These are phyloP conservation scores for Beauveria varroae DNA, from an alignment of 2,329 filamentous ascomycete species.

Conservation along the genomic window DNA sequence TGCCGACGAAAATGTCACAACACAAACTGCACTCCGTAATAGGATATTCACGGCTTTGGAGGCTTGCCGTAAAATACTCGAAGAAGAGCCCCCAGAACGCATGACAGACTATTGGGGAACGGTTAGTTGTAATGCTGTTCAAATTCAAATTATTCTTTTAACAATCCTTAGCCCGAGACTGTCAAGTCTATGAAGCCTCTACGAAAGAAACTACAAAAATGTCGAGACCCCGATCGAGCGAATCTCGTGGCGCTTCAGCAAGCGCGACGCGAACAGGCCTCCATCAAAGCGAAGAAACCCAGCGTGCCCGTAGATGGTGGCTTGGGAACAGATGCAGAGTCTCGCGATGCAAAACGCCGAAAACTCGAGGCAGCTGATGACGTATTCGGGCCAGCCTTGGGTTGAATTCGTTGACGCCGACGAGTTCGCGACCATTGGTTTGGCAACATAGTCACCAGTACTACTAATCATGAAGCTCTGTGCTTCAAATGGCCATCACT, in stretches of 20 bases:
- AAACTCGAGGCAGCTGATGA: conserved; percentile 37
- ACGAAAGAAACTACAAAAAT: conserved; percentile 63
- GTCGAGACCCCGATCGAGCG: conserved; percentile 65
- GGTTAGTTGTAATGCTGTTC: conserved; percentile 26
- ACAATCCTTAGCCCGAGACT: conserved; percentile 31
- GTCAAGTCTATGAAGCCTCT: conserved; percentile 45
- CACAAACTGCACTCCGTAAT: conserved; percentile 27
- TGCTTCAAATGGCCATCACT: background rate
- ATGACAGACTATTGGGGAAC: conserved; percentile 47
- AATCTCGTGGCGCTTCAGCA: conserved; percentile 64
- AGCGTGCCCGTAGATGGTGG: conserved; percentile 34
- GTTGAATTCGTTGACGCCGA: background rate
- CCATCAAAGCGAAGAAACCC: conserved; percentile 28
- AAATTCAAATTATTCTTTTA: background rate
- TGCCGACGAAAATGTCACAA: conserved; percentile 18
- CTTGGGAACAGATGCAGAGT: conserved; percentile 36
- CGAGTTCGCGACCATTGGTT: background rate
- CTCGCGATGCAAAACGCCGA: conserved; percentile 37
- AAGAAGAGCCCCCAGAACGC: conserved; percentile 49
- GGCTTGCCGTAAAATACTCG: conserved; percentile 46
- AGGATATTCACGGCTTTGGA: conserved; percentile 44
- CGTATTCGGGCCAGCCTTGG: conserved; percentile 38
- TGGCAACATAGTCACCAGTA: background rate
- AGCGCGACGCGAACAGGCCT: conserved; percentile 49
- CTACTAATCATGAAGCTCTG: background rate